Conservation (phyloP, 768 basidiomycete genomes). For the Suillus sp. region DNA sequence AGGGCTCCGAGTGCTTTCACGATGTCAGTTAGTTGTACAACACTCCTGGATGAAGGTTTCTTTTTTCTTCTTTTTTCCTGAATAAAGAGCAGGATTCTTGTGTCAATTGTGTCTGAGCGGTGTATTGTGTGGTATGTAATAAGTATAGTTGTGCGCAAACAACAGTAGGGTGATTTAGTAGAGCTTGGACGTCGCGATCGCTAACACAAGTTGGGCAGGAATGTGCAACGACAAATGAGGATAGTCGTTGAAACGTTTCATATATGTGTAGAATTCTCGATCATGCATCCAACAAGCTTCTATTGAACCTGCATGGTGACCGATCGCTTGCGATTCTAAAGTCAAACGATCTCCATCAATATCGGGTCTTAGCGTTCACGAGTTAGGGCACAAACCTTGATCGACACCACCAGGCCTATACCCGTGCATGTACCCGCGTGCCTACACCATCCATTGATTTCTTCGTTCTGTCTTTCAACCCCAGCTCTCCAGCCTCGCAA, state of each 20-base stretch:
- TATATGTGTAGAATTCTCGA: not conserved
- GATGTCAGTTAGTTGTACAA: not conserved
- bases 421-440: not conserved
- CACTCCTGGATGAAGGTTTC: too few species aligned
- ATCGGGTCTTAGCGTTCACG: too few species aligned
- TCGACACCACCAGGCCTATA: not conserved
- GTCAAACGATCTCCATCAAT: not conserved
- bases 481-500: constrained; percentile 33
- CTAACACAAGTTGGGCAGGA: not conserved
- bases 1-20: not conserved
- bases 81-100: not conserved
- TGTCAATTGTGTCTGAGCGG: not conserved
- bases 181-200: not conserved
- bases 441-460: not conserved
- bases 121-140: not conserved
- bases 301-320: not conserved
- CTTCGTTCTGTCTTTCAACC: not conserved
- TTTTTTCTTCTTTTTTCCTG: not conserved
- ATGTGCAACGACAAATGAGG: not conserved
- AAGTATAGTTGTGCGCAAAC: not conserved
- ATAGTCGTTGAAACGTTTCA: not conserved
- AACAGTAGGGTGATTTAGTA: not conserved
- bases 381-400: not conserved
- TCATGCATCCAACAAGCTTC: not conserved
- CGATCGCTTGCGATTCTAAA: not conserved